Base-by-base conservation (phyloP, 2,329 filamentous ascomycete species). In the Claviceps humidiphila region DNA sequence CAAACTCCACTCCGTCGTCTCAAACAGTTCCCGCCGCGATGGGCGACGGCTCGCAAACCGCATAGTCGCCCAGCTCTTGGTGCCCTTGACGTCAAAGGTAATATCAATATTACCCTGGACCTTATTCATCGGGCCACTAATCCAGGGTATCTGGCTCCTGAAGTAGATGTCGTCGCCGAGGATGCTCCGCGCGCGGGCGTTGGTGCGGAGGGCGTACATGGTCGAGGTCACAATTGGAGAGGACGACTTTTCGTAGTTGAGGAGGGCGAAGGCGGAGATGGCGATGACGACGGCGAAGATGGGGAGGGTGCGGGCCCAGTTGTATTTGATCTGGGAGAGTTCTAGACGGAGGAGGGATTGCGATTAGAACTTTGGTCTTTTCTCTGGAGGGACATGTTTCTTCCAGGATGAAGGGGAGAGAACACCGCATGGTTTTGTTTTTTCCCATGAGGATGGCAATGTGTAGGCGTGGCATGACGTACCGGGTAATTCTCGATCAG, bases 191-290 rank as follows among this genome's bases (percentile, higher is more conserved):
- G 89, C 93, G 54, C 74, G 71, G 2, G 79, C 72, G 53, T 85
- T 89, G 2, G 87, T 94, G 57, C 93, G 87, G 57, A 98, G 78
- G 1, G 91, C 87, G 74, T 97, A 98, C 30, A 98, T 79, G 4
- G 89, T 93, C 52, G 86, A 88, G 52, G 82, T 82, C n/a, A 96
- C 87, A 34, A 91, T 80, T 51, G 86, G 87, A 26, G 83, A 89
- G n/a, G 87, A 89, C 53, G 84, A 81, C 69, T 96, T 96, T 68
- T 98, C 91, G 79, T 98, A 97, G 78, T 98, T 98, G 85, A 98
- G 97, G 69, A 98, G 96, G 59, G 85, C 88, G 55, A 94, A 72
- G 58, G 84, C 83, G 58, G 84, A 85, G 52, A 77, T 74, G 48
- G 80, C 78, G 60, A 95, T 81, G 57, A 88, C 73, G 57, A 78